Evolutionary conservation across 768 basidiomycete species (phyloP).

Genomic region (Lactarius indigo): DNA sequence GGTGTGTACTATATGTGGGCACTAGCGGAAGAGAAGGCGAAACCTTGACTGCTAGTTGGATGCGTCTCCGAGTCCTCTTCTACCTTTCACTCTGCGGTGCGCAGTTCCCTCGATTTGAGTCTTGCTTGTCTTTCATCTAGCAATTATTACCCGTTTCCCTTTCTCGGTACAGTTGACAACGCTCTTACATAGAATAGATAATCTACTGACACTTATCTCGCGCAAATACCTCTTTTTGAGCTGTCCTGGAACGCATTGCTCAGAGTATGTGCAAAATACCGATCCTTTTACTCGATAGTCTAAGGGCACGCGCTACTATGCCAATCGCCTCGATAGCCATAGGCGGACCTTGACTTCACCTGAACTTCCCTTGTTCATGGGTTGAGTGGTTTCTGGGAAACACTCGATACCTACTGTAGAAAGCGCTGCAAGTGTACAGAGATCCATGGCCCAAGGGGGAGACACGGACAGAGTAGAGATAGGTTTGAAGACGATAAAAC

Average conservation of each 20-base stretch:
- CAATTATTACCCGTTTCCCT: not conserved
- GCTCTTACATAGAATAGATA: not conserved
- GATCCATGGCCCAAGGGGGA: not conserved
- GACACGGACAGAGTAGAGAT: no score
- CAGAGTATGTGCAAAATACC: not conserved
- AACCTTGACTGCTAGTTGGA: not conserved
- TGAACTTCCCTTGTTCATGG: not conserved
- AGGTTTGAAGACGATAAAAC: no score
- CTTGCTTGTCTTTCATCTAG: not conserved
- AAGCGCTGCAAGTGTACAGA: not conserved
- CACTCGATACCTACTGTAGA: not conserved
- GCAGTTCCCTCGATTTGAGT: not conserved
- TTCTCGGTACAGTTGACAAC: not conserved
- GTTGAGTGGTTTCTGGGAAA: not conserved
- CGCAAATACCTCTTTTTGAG: not conserved
- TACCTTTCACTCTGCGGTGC: no score
- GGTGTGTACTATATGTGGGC: slow-evolving; percentile 90
- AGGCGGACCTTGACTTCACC: not conserved
- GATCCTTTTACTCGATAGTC: not conserved
- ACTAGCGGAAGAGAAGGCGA: slow-evolving; percentile 44
- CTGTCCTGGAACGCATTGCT: not conserved
- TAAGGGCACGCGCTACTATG: no score
- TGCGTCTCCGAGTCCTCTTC: not conserved
- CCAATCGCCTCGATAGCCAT: no score
- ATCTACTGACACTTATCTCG: not conserved